Evolutionary conservation across 2,329 filamentous ascomycete genomes (phyloP).

Genomic region (Teratosphaeria nubilosa): DNA sequence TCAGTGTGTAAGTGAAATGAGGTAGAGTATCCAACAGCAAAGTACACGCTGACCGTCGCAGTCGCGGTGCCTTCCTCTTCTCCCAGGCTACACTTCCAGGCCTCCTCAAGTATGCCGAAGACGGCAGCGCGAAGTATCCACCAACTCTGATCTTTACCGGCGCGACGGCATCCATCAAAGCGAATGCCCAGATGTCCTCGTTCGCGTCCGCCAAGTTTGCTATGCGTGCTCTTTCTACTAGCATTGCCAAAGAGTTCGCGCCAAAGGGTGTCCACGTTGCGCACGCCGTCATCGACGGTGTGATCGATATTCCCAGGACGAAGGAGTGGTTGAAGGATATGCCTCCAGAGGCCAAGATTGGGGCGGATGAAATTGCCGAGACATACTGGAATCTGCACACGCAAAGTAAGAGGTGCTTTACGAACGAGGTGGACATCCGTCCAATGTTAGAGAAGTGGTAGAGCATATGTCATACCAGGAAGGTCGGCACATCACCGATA

Average conservation of each 20-base stretch:
- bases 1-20: constrained; percentile 36
- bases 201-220: constrained; percentile 79
- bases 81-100: constrained; percentile 61
- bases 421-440: constrained; percentile 69
- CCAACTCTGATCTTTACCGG: constrained; percentile 79
- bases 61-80: constrained; percentile 65
- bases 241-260: constrained; percentile 71
- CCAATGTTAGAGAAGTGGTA: constrained; percentile 80
- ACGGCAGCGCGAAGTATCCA: constrained; percentile 46
- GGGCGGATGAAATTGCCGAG: constrained; percentile 75
- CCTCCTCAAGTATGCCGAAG: constrained; percentile 51
- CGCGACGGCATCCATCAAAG: constrained; percentile 69
- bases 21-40: background rate
- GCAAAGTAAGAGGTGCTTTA: constrained; percentile 69
- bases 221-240: constrained; percentile 61
- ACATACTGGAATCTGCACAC: constrained; percentile 77
- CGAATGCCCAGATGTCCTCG: constrained; percentile 55
- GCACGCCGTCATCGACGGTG: constrained; percentile 66
- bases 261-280: constrained; percentile 75
- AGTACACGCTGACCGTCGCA: constrained; percentile 17
- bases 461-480: constrained; percentile 27
- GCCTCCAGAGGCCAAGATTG: constrained; percentile 58
- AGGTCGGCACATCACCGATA: constrained; percentile 32
- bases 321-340: constrained; percentile 49
- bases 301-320: constrained; percentile 70